phyloP scores from a whole-genome alignment of 371 early-diverging fungal species.

The Mucor racemosus region DNA sequence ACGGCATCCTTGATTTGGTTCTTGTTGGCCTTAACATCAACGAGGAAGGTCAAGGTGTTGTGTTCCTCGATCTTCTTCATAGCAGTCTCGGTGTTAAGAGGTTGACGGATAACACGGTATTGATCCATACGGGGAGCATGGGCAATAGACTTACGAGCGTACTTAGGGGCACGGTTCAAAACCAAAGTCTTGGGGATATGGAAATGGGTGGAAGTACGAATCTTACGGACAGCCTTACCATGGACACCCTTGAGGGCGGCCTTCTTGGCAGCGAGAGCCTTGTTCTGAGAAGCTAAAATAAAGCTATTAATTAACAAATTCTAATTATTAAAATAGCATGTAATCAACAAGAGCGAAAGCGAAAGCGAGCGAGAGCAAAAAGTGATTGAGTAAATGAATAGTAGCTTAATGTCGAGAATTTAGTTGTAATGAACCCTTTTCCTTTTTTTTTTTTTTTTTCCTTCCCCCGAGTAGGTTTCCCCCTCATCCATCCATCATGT shows the following conservation, averaged over 20 bases:
- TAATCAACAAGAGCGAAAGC: too few relatives aligned
- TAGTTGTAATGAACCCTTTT: too few relatives aligned
- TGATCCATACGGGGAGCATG: slow-evolving; percentile 78
- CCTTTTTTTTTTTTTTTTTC: too few relatives aligned
- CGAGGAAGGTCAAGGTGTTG: slow-evolving; percentile 98
- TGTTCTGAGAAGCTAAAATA: slow-evolving; percentile 14
- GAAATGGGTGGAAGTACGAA: slow-evolving; percentile 90
- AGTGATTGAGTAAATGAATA: too few relatives aligned
- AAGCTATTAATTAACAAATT: too few relatives aligned
- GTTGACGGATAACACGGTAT: slow-evolving; percentile 89
- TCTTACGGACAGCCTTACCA: slow-evolving; percentile 79
- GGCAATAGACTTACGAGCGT: slow-evolving; percentile 87
- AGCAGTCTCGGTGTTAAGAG: slow-evolving; percentile 96
- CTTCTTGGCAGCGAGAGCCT: slow-evolving; percentile 79
- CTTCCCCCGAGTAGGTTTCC: too few relatives aligned
- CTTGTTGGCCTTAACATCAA: slow-evolving; percentile 97
- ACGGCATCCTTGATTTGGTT: slow-evolving; percentile 96
- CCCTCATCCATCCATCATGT: too few relatives aligned
- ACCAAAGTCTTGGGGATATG: slow-evolving; percentile 92
- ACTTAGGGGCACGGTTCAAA: slow-evolving; percentile 86
- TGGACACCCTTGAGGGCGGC: slow-evolving; percentile 88
- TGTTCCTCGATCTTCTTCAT: slow-evolving; percentile 98
- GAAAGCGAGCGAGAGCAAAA: too few relatives aligned
- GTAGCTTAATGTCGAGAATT: too few relatives aligned
- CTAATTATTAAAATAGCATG: too few relatives aligned